Evolutionary conservation across 352 stramenopile genomes (phyloP).

Genomic region (Globisporangium alternatum): DNA sequence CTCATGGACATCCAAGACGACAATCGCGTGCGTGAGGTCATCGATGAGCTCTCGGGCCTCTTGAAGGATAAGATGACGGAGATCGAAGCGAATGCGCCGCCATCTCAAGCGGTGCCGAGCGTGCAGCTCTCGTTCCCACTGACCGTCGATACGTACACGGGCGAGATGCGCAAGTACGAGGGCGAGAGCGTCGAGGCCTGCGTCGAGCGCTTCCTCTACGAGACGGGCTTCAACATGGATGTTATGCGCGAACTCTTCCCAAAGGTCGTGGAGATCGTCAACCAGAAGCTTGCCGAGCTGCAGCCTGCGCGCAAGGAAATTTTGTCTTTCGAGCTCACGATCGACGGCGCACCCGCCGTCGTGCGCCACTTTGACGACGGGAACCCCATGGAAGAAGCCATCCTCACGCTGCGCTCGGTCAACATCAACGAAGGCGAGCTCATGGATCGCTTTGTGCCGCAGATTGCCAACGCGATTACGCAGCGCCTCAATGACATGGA

Average conservation of each 20-base stretch:
- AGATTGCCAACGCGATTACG: conserved; percentile 61
- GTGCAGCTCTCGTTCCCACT: conserved; percentile 65
- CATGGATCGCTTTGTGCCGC: conserved; percentile 48
- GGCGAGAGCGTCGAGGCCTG: conserved; percentile 49
- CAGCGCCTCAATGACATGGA: conserved; percentile 30
- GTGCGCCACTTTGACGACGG: conserved; percentile 70
- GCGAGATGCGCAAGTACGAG: conserved; percentile 61
- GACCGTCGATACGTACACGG: conserved; percentile 44
- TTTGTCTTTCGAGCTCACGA: conserved; percentile 54
- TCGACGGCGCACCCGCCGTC: conserved; percentile 43
- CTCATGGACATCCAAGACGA: conserved; percentile 51
- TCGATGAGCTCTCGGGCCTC: conserved; percentile 64
- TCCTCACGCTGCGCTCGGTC: conserved; percentile 40
- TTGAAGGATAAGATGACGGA: conserved; percentile 62
- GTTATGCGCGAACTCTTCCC: conserved; percentile 63
- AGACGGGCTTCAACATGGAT: conserved; percentile 53
- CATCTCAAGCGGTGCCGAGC: conserved; percentile 18
- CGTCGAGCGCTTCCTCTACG: conserved; percentile 68
- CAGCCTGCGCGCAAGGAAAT: conserved; percentile 51
- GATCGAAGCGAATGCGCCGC: conserved; percentile 27
- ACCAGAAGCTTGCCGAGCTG: conserved; percentile 55
- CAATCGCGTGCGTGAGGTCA: conserved; percentile 42
- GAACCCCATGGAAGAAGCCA: conserved; percentile 54
- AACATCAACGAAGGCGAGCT: conserved; percentile 45
- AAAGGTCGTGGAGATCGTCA: conserved; percentile 51